A percentile compares a stretch with the other conserved stretches of the same genome.
phyloP scores from a whole-genome alignment of 2,329 filamentous ascomycete genomes.

The Aspergillus sp. region DNA sequence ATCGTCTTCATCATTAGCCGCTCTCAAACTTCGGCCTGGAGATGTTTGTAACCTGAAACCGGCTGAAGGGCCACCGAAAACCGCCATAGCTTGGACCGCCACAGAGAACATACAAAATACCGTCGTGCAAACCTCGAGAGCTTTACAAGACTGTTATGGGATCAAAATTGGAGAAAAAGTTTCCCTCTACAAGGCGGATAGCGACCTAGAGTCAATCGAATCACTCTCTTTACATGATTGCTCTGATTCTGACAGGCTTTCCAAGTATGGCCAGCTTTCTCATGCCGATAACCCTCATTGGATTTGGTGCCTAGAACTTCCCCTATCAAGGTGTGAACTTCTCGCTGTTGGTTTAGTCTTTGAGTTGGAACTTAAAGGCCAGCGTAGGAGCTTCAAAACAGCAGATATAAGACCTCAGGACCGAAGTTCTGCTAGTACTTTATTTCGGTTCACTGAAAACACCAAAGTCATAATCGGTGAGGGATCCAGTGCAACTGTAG shows the following conservation, averaged over 20 bases:
- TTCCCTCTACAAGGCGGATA: conserved; percentile 50
- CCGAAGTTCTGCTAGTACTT: conserved; percentile 31
- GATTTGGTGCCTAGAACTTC: conserved; percentile 43
- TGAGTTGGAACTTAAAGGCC: conserved; percentile 53
- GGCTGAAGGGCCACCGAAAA: conserved; percentile 38
- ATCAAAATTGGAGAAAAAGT: conserved; percentile 67
- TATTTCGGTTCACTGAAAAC: conserved; percentile 29
- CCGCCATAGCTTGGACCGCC: conserved; percentile 58
- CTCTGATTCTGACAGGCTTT: conserved; percentile 36
- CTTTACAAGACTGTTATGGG: conserved; percentile 64
- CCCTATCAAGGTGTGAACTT: conserved; percentile 53
- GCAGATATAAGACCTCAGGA: conserved; percentile 47
- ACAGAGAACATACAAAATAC: conserved; percentile 58
- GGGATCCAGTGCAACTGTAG: conserved; percentile 11
- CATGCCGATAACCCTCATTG: conserved; percentile 38
- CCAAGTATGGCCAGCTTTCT: conserved; percentile 28
- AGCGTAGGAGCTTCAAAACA: conserved; percentile 57
- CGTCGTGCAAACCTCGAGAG: conserved; percentile 65
- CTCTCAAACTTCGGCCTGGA: conserved; percentile 50
- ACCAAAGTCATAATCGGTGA: conserved; percentile 29
- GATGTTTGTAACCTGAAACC: conserved; percentile 46
- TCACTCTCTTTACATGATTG: conserved; percentile 57
- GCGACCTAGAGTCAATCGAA: conserved; percentile 48
- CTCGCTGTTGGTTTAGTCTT: conserved; percentile 65
- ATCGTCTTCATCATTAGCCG: conserved; percentile 49